Evolutionary conservation across 2,329 filamentous ascomycete species (phyloP), one percentile per base, ranked within the genome.

Genomic region (Simplicillium sp.): DNA sequence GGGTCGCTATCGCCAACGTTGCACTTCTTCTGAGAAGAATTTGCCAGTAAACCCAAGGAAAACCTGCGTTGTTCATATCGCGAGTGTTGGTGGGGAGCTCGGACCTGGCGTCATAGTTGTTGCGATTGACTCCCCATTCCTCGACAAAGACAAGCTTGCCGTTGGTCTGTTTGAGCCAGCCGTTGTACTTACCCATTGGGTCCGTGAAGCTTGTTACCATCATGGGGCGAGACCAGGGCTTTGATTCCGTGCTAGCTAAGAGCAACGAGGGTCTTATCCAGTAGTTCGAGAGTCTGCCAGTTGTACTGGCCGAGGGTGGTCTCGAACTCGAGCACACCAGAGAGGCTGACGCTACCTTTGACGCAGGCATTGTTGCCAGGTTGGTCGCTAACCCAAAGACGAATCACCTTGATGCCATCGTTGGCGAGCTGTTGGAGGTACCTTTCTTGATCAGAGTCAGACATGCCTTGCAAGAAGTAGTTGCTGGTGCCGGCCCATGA

Each of bases 31-130:
- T 36, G n/a, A 7, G 53, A 18, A 58, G 39, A 37, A 59, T 50
- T 47, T 60, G 54, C 57, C 57, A 60, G 48, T 60, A 60, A 38
- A 58, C 11, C 42, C 45, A 50, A 7, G 57, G 57, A 9, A 60
- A 32, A 20, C 53, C 53, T 37, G 32, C 50, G n/a, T 45, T 47
- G 44, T 55, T 54, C 48, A 60, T 54, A 28, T 55, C 50, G 28
- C 39, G 46, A 25, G 50, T 48, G 41, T 59, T 52, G 29, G 50
- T 46, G 7, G 48, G 45, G 37, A 56, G 53, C 40, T 53, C 52
- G 7, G 43, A 42, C 37, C 35, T 34, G 4, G 42, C 41, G 33
- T 45, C 36, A 35, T 45, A 42, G 2, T 8, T 33, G n/a, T 34
- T 32, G 9, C 40, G 38, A 36, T 46, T 34, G 34, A 49, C 37